Conservation (phyloP, 2,329 filamentous ascomycete species). For the Aspergillus novoparasiticus region DNA sequence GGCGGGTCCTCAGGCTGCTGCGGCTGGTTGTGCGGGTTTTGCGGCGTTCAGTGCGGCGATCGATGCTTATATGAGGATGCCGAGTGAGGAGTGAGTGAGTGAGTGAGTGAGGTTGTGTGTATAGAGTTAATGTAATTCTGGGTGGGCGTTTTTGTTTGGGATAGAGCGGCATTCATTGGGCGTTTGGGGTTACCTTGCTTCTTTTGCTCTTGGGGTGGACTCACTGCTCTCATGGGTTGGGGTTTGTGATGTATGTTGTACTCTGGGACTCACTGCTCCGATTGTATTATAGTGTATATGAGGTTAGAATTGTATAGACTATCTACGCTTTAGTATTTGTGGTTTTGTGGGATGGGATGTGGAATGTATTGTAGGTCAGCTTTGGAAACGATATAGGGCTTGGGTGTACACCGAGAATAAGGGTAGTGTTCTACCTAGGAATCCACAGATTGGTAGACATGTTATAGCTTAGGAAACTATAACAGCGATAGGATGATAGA, state of each 20-base stretch:
- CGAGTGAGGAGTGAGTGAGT: conserved; percentile 42
- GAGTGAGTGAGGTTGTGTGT: background rate
- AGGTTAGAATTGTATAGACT: background rate
- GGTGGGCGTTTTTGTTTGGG: background rate
- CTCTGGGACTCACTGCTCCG: background rate
- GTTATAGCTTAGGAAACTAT: too few relatives aligned
- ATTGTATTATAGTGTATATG: background rate
- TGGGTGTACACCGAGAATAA: too few relatives aligned
- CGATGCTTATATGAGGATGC: conserved; percentile 86
- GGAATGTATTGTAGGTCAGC: background rate
- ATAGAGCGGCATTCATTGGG: conserved; percentile 2
- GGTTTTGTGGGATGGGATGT: background rate
- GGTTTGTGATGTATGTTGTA: background rate
- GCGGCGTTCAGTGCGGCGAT: conserved; percentile 91
- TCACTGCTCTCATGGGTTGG: background rate
- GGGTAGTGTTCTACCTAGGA: too few relatives aligned
- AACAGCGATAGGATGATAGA: too few relatives aligned
- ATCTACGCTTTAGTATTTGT: background rate
- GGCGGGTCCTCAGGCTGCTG: conserved; percentile 85
- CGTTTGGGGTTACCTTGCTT: background rate
- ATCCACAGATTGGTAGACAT: too few relatives aligned
- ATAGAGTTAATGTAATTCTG: background rate
- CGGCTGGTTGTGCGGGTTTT: conserved; percentile 87
- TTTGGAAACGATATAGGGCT: background rate
- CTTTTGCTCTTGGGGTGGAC: background rate